Conservation (phyloP, 2,329 filamentous ascomycete species). For the Raffaelea ambrosiae region DNA sequence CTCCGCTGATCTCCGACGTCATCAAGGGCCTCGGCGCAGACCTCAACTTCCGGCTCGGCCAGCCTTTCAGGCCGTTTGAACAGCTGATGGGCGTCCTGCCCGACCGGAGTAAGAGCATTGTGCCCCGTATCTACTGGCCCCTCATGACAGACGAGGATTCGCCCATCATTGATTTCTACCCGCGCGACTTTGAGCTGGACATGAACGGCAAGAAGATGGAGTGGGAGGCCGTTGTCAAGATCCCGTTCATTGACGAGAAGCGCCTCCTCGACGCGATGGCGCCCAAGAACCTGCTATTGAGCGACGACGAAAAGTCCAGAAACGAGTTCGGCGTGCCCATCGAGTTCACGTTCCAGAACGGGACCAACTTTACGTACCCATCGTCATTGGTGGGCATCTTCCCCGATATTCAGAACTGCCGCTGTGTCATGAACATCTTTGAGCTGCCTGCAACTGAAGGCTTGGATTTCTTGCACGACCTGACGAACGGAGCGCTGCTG, state of each 20-base stretch:
- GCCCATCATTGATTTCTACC: conserved; percentile 96
- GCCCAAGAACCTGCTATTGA: conserved; percentile 70
- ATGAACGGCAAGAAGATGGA: conserved; percentile 99
- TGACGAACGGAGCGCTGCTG: conserved; percentile 77
- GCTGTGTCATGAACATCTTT: conserved; percentile 92
- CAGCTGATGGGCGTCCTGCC: conserved; percentile 98
- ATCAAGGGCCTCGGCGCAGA: conserved; percentile 78
- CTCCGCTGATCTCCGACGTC: conserved; percentile 89
- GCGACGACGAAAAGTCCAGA: conserved; percentile 66
- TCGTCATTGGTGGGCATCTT: conserved; percentile 86
- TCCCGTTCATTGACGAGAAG: conserved; percentile 94
- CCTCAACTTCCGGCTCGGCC: conserved; percentile 85
- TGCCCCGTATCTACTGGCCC: conserved; percentile 77
- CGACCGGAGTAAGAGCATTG: conserved; percentile 94
- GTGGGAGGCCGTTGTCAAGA: conserved; percentile 98
- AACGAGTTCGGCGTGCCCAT: conserved; percentile 89
- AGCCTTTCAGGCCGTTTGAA: conserved; percentile 90
- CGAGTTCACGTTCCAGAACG: conserved; percentile 80
- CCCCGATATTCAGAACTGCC: conserved; percentile 78
- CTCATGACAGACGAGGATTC: conserved; percentile 88
- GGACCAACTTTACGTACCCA: conserved; percentile 73
- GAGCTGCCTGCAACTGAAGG: conserved; percentile 90
- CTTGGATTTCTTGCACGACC: conserved; percentile 71
- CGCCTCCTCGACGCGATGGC: conserved; percentile 79
- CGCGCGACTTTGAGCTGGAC: conserved; percentile 90